Conservation (phyloP, 306 rosid genomes). For the Luffa aegyptiaca region DNA sequence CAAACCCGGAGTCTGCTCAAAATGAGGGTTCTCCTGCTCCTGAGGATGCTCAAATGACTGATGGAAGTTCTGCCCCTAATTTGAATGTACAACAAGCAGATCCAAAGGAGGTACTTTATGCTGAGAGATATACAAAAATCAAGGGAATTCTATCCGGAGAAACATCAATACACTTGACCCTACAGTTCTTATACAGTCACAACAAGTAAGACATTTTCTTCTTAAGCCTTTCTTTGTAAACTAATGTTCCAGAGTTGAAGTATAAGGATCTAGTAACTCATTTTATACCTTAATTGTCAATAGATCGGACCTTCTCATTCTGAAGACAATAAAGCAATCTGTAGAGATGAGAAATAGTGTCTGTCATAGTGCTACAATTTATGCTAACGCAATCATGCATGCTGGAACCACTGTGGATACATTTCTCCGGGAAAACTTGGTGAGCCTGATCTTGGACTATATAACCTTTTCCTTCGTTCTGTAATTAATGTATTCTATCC, state of each 20-base stretch:
- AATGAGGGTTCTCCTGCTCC: conserved; percentile 38
- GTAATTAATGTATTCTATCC: neutral
- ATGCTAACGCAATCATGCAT: conserved; percentile 95
- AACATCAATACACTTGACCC: conserved; percentile 84
- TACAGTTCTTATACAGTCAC: conserved; percentile 88
- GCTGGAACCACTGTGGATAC: conserved; percentile 98
- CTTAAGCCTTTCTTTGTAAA: neutral
- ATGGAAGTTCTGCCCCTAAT: conserved; percentile 36
- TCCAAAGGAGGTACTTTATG: conserved; percentile 66
- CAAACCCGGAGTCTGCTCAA: conserved; percentile 38
- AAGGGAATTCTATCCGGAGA: conserved; percentile 94
- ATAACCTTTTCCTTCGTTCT: neutral
- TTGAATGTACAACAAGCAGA: conserved; percentile 38
- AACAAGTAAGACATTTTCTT: conserved; percentile 68
- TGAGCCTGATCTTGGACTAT: conserved; percentile 18
- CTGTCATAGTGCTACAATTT: conserved; percentile 94
- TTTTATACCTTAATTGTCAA: conserved; percentile 18
- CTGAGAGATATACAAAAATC: conserved; percentile 69
- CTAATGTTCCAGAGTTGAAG: neutral
- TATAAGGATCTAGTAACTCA: conserved; percentile 11
- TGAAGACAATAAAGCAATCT: conserved; percentile 95
- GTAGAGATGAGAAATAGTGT: conserved; percentile 98
- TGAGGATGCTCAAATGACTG: conserved; percentile 78
- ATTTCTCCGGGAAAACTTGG: conserved; percentile 92
- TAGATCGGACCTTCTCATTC: conserved; percentile 93